Evolutionary conservation across 441 rosid species (phyloP), one percentile per base, ranked within the genome.

Genomic region (Mallotus japonicus): DNA sequence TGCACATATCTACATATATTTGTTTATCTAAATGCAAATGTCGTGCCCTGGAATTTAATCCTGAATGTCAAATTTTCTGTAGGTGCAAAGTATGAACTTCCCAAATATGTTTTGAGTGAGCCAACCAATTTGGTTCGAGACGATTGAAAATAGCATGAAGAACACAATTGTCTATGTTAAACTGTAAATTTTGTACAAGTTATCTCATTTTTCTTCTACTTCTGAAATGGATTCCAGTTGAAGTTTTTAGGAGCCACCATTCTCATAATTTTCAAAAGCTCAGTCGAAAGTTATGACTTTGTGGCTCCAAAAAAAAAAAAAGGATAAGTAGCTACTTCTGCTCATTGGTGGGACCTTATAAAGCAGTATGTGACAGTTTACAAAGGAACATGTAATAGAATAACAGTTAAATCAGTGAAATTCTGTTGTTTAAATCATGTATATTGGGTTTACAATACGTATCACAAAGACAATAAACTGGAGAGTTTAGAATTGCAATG

Each of bases 1-100:
- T 49, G 7, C 24, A 16, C 28, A 22, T 10, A 7, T 4, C 5
- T 12, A 22, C 37, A 56, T 11, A n/a, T 56, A 24, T 59, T 59
- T 11, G 7, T 24, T 47, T 60, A 6, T 60, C 86, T 19, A 85
- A 74, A 54, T 90, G 86, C 67, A 88, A 87, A 76, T 83, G 83
- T 44, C 34, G 89, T 81, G 78, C 92, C 90, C 0, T 72, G 81
- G 37, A 91, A 87, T 77, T 76, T 85, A 87, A 83, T 87, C 62
- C 69, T 34, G 1, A 83, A 75, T 46, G 5, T 66, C 24, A 28
- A 73, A 28, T 70, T 40, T 77, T 67, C 70, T 51, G 46, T 75
- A 81, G 97, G 93, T 80, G 93, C 93, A 64, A 92, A 86, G 73
- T 92, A 92, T 65, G 95, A 92, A 76, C 83, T 89, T 61, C 97